A percentile compares a stretch with the other conserved stretches of the same genome.
These are phyloP conservation scores for Diaporthe batatas DNA, from an alignment of 2,329 filamentous ascomycete species.

Conservation along the genomic window DNA sequence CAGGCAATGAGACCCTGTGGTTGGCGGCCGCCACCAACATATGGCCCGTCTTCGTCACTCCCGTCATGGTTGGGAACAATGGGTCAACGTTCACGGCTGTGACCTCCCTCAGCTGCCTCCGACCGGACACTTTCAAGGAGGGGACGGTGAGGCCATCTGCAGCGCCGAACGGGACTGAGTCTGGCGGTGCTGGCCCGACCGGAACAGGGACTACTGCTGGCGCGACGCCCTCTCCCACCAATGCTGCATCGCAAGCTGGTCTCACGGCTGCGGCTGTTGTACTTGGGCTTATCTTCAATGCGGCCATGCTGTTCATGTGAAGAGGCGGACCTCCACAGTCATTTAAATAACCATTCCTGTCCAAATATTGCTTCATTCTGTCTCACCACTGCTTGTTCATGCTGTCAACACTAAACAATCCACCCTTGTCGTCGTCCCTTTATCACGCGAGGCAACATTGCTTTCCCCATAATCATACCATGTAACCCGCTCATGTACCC, in stretches of 20 bases:
- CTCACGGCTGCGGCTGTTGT: neutral
- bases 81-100: neutral
- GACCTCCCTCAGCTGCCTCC: neutral
- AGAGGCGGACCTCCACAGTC: neutral
- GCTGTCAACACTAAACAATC: neutral
- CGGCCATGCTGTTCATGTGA: neutral
- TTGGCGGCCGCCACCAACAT: neutral
- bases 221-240: neutral
- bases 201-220: neutral
- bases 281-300: neutral
- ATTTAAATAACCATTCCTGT: neutral
- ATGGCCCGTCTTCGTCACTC: neutral
- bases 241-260: neutral
- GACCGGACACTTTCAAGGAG: slow-evolving; percentile 8
- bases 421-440: neutral
- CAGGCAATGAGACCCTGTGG: slow-evolving; percentile 1
- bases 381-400: neutral
- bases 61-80: neutral
- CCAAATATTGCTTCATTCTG: neutral
- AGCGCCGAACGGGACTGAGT: neutral
- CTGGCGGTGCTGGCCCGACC: neutral
- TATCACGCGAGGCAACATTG: no score
- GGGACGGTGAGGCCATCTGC: slow-evolving; percentile 5
- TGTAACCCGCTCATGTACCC: no score
- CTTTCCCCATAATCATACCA: no score